phyloP scores from a whole-genome alignment of 345 rosid genomes.

The Eucalyptus marginata region DNA sequence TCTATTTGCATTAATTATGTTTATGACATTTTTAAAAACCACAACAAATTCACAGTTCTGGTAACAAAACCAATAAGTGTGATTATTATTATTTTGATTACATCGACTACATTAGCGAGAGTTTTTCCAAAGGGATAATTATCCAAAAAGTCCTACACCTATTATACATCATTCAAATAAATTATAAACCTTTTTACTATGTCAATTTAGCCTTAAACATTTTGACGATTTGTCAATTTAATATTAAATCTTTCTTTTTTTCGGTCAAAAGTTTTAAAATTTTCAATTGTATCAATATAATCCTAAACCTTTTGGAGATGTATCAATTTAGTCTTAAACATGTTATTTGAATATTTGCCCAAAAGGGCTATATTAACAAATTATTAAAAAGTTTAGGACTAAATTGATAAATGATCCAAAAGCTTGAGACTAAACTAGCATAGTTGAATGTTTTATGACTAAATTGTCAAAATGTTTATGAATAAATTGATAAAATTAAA shows the following conservation, averaged over 20 bases:
- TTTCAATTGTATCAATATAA: too few relatives aligned
- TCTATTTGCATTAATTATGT: neutral
- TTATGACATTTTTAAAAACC: neutral
- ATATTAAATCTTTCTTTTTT: too few relatives aligned
- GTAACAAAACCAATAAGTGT: neutral
- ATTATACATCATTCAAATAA: accelerated
- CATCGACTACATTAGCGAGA: neutral
- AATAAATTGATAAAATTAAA: too few relatives aligned
- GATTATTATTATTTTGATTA: neutral
- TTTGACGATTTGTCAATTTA: too few relatives aligned
- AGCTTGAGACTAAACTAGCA: neutral
- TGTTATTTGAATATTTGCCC: too few relatives aligned
- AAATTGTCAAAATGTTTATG: neutral
- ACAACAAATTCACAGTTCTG: neutral
- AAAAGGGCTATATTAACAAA: neutral
- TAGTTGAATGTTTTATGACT: neutral
- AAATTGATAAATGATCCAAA: too few relatives aligned
- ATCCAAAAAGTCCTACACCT: too few relatives aligned
- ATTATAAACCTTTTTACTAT: too few relatives aligned
- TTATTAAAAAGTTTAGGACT: too few relatives aligned
- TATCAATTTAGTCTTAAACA: neutral
- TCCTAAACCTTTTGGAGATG: neutral
- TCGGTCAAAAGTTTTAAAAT: too few relatives aligned
- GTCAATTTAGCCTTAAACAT: too few relatives aligned
- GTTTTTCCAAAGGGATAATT: neutral